These are phyloP conservation scores for Pythium vanterpoolii DNA, from an alignment of 352 stramenopile genomes.

Conservation along the genomic window DNA sequence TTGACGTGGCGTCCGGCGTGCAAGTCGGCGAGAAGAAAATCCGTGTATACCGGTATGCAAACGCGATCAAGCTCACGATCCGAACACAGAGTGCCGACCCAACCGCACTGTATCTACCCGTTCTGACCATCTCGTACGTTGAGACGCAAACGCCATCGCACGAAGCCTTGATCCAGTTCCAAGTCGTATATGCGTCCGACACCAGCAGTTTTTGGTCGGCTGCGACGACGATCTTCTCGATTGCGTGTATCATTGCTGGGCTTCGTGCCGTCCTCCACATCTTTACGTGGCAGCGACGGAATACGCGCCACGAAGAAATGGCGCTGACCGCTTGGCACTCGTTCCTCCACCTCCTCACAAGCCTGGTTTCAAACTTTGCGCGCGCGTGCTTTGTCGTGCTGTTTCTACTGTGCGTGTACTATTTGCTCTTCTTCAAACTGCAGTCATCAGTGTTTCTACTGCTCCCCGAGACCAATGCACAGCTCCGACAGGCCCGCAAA, in stretches of 20 bases:
- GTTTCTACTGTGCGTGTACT: conserved; percentile 83
- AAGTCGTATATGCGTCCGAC: conserved; percentile 86
- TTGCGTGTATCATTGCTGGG: conserved; percentile 49
- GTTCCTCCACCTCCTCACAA: conserved; percentile 37
- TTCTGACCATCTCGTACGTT: conserved; percentile 78
- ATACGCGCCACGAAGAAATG: conserved; percentile 64
- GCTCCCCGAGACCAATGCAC: conserved; percentile 66
- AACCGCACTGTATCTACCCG: conserved; percentile 60
- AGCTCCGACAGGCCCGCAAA: conserved; percentile 39
- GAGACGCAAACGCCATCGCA: conserved; percentile 37
- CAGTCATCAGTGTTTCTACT: conserved; percentile 87
- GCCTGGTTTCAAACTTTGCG: conserved; percentile 39
- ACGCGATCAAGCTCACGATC: conserved; percentile 63
- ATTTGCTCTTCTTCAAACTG: conserved; percentile 94
- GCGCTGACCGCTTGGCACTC: conserved; percentile 48
- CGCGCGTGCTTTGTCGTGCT: conserved; percentile 51
- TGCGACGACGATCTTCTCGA: conserved; percentile 68
- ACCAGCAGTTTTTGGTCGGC: conserved; percentile 75
- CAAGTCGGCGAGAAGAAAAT: conserved; percentile 39
- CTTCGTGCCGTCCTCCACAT: conserved; percentile 67
- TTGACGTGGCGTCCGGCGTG: conserved; percentile 78
- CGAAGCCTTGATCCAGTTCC: conserved; percentile 46
- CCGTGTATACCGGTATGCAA: conserved; percentile 67
- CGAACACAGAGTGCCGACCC: conserved; percentile 40
- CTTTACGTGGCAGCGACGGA: conserved; percentile 86